Evolutionary conservation across 805 yeast species (phyloP), one percentile per base, ranked within the genome.

Genomic region (Grigorovia humatica): DNA sequence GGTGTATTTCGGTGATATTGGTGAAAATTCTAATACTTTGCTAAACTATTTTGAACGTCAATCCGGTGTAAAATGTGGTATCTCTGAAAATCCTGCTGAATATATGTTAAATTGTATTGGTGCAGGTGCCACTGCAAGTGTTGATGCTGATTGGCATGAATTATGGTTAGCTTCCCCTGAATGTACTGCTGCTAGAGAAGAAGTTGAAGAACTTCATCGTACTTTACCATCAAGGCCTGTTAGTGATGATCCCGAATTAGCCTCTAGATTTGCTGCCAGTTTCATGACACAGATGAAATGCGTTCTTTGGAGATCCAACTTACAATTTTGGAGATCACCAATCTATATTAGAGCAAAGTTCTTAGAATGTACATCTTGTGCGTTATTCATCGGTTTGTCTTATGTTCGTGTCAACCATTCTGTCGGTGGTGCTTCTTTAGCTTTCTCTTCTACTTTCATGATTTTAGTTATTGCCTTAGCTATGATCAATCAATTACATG

Each of bases 1-100:
- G 56, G 91, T 83, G 35, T 85, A 85, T 67, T 85, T 84, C 64
- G 95, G 95, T 59, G 89, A 84, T 56, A 79, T 85, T 59, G 93
- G 93, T 57, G 72, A 74, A 54, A 77, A 79, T 63, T 83, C 85
- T 49, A 52, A 58, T 42, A 72, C 81, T 2, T 72, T 85, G 66
- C 77, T 82, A 46, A 65, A 73, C 52, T 85, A 85, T 66, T 85
- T 85, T 61, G 90, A 85, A 69, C 75, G 75, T 57, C 69, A 82
- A 63, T 86, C 96, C 40, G 88, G 90, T 43, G 77, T 82, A 54
- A 74, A 76, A 50, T 85, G 93, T 71, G 74, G 70, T 38, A 66
- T 66, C 12, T 67, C 70, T 41, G 88, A 81, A 51, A 84, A 84
- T 57, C 89, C 90, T 23, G 89, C 89, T 38, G 90, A 83, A 66